Base-by-base conservation (phyloP, 345 rosid genomes). In the Turnera subulata region DNA sequence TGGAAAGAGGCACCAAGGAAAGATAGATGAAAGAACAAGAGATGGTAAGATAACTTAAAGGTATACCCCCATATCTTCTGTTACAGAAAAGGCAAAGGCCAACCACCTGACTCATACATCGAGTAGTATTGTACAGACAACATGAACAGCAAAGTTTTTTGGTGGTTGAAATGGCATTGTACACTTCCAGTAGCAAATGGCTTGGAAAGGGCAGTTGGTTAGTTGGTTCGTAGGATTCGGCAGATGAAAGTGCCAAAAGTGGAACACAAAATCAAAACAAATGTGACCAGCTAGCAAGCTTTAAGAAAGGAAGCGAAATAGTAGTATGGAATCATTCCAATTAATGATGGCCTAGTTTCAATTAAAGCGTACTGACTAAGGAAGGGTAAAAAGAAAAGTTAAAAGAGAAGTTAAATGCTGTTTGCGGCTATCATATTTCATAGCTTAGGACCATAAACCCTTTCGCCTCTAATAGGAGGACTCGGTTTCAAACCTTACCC, bases 161-260 rank as follows among this genome's bases (percentile, higher is more conserved):
- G 71, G 76, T 50, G 12, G 71, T 61, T 73, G 74, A 53, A 53
- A 66, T 52, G 62, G n/a, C n/a, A n/a, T n/a, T n/a, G n/a, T n/a
- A 52, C 13, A 45, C 37, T 61, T 43, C 22, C 39, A 37, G 12
- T 11, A 2, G 12, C 20, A 24, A 5, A 25, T 37, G 13, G 38
- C 19, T 11, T 39, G 55, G 55, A 55, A 46, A 45, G 16, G 55
- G 37, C 5, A 26, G 16, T 43, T 57, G 24, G 63, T 39, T 12
- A 33, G 37, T 9, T 11, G 58, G n/a, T 37, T 58, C 7, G 40
- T n/a, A 17, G 44, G 9, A 62, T 32, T 52, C 66, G 19, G 6
- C 6, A 7, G n/a, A 19, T 43, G 14, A 25, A 9, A 32, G 15
- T 26, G 29, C 51, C 42, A 26, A 22, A 61, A 46, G 17, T 19